Evolutionary conservation across 768 basidiomycete species (phyloP).

Genomic region (Kwoniella dejecticola): DNA sequence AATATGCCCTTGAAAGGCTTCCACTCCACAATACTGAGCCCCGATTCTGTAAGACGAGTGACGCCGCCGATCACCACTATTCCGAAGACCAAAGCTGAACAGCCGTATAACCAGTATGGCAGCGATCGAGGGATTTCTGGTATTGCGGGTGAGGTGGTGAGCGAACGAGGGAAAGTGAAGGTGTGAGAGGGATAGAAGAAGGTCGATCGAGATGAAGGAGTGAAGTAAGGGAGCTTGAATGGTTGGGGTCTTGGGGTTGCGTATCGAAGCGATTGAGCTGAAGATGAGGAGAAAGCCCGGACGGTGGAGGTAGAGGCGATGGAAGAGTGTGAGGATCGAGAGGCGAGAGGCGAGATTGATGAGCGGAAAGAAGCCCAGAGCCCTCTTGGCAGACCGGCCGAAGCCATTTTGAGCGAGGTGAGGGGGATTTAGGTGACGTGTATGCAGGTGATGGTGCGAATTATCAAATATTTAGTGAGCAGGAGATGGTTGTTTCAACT

Average conservation of each 20-base stretch:
- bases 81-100: slow-evolving; percentile 81
- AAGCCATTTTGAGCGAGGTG: not conserved
- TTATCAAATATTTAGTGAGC: too few species aligned
- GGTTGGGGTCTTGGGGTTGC: slow-evolving; percentile 2
- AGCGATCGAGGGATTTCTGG: slow-evolving; percentile 55
- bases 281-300: slow-evolving; percentile 7
- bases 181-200: slow-evolving; percentile 26
- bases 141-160: slow-evolving; percentile 5
- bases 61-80: slow-evolving; percentile 95
- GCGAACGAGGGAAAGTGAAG: slow-evolving; percentile 13
- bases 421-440: not conserved
- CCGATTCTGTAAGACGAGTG: slow-evolving; percentile 95
- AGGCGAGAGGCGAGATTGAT: not conserved
- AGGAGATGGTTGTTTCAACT: too few species aligned
- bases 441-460: not conserved
- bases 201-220: slow-evolving; percentile 16
- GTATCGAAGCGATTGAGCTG: not conserved
- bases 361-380: not conserved
- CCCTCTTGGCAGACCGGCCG: slow-evolving; percentile 9
- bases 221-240: slow-evolving; percentile 23
- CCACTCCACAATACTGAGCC: slow-evolving; percentile 98
- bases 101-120: slow-evolving; percentile 80
- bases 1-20: slow-evolving; percentile 83
- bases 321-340: not conserved
- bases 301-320: slow-evolving; percentile 7